These are phyloP conservation scores for Penicillium tannophilum DNA, from an alignment of 495 filamentous ascomycete genomes.

Conservation along the genomic window DNA sequence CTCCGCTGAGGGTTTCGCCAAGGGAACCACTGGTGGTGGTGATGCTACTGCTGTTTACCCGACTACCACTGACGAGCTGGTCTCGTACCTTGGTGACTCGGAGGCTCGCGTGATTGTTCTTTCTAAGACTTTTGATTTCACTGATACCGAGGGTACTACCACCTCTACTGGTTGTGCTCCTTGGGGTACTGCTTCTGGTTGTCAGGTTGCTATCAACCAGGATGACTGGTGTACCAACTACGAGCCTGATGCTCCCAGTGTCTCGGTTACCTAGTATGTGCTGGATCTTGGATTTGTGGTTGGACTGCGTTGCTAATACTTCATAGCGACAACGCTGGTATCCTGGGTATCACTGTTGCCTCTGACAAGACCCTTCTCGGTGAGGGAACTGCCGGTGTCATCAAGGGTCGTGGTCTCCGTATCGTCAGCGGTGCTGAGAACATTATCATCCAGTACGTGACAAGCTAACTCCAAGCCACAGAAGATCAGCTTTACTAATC, in stretches of 20 bases:
- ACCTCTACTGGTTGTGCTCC: slow-evolving; percentile 48
- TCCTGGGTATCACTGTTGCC: slow-evolving; percentile 44
- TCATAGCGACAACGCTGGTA: slow-evolving; percentile 42
- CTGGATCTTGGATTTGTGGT: not conserved
- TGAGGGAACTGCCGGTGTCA: slow-evolving; percentile 37
- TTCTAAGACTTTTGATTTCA: slow-evolving; percentile 47
- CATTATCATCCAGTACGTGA: slow-evolving; percentile 47
- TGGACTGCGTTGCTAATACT: slow-evolving; percentile 2
- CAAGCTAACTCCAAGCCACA: not conserved
- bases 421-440: slow-evolving; percentile 47
- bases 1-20: slow-evolving; percentile 44
- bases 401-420: slow-evolving; percentile 49
- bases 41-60: slow-evolving; percentile 42
- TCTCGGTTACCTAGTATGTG: slow-evolving; percentile 42
- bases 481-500: not conserved
- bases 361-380: slow-evolving; percentile 51
- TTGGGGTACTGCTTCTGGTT: slow-evolving; percentile 45
- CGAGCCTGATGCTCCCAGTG: slow-evolving; percentile 34
- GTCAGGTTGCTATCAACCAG: slow-evolving; percentile 57
- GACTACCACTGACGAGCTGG: slow-evolving; percentile 40
- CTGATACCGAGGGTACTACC: slow-evolving; percentile 43
- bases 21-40: slow-evolving; percentile 45
- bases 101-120: slow-evolving; percentile 44
- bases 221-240: slow-evolving; percentile 51
- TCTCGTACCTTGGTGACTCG: slow-evolving; percentile 44